A percentile compares a stretch with the other conserved stretches of the same genome.
These are phyloP conservation scores for Colletotrichum gloeosporioides DNA, from an alignment of 2,329 filamentous ascomycete species.

Conservation along the genomic window DNA sequence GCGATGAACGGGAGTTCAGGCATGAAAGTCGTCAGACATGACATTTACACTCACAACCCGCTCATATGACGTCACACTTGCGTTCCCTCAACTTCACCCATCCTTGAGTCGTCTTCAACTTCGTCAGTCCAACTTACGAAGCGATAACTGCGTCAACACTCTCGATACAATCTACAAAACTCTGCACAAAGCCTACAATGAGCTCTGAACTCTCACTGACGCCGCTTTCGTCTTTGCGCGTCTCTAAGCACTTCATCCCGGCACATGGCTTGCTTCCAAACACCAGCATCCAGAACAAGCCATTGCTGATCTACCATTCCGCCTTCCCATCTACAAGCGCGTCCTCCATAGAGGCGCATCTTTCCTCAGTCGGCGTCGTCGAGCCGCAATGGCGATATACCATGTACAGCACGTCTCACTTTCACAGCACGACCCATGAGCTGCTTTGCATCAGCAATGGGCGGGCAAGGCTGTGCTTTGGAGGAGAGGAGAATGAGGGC, in stretches of 20 bases:
- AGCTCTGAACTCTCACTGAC: not conserved
- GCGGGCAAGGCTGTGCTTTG: slow-evolving; percentile 67
- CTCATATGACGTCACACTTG: not conserved
- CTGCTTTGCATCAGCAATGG: slow-evolving; percentile 66
- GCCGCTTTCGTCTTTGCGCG: slow-evolving; percentile 54
- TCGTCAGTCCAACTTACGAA: not conserved
- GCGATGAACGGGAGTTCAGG: not conserved
- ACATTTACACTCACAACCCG: not conserved
- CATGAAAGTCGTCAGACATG: not conserved
- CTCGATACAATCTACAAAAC: not conserved
- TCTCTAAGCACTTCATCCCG: slow-evolving; percentile 66
- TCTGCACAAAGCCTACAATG: not conserved
- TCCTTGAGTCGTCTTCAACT: not conserved
- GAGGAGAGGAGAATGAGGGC: slow-evolving; percentile 64
- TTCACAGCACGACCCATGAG: slow-evolving; percentile 72
- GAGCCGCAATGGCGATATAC: slow-evolving; percentile 71
- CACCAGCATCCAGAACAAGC: slow-evolving; percentile 66
- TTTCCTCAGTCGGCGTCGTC: slow-evolving; percentile 59
- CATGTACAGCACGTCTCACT: slow-evolving; percentile 72
- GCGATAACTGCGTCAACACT: not conserved
- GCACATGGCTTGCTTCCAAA: slow-evolving; percentile 64
- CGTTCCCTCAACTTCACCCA: not conserved
- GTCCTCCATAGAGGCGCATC: slow-evolving; percentile 59
- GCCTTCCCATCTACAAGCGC: slow-evolving; percentile 56
- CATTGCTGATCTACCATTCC: slow-evolving; percentile 69